Evolutionary conservation across 805 yeast species (phyloP), one percentile per base, ranked within the genome.

Genomic region (Candida multigemmis): DNA sequence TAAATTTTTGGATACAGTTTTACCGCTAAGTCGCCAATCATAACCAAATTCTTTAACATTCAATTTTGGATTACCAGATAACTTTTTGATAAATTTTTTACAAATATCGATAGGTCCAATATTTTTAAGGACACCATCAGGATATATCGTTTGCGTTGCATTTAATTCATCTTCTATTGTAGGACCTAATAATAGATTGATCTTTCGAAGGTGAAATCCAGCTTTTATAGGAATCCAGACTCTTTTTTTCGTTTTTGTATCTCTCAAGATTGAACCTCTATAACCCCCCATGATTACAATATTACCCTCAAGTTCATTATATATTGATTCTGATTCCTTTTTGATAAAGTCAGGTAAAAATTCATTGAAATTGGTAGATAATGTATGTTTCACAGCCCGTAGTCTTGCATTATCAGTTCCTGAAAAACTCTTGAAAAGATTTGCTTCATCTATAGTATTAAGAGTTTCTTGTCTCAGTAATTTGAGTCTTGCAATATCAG

Each of bases 211-310:
- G 38, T 82, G 77, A 27, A 87, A 65, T 1, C 95, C 94, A 0
- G 89, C 95, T 41, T 81, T 79, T 5, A 80, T 45, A 1, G 96
- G 96, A 21, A 86, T 71, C 96, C 96, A 87, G 2, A 81, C 69
- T 27, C 89, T 59, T 33, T 76, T 71, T 9, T 62, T 52, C 0
- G 94, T 77, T 8, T 56, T 56, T 1, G 71, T 44, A 42, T 83
- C 91, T 23, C 89, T 50, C 27, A 87, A 53, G 4, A 79, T 70
- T 23, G 85, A 73, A 2, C 96, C 96, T 41, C 96, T 62, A 50
- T 81, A 87, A 0, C 96, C 96, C 4, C 96, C 96, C 50, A 87
- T 33, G 2, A 87, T 60, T 2, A 87, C 71, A 2, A 87, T 65
- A 43, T 86, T 86, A 4, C 96, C 96, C 13, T 74, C 77, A 2